Base-by-base conservation (phyloP, 805 yeast genomes). In the Kodamaea kaohsiungensis region DNA sequence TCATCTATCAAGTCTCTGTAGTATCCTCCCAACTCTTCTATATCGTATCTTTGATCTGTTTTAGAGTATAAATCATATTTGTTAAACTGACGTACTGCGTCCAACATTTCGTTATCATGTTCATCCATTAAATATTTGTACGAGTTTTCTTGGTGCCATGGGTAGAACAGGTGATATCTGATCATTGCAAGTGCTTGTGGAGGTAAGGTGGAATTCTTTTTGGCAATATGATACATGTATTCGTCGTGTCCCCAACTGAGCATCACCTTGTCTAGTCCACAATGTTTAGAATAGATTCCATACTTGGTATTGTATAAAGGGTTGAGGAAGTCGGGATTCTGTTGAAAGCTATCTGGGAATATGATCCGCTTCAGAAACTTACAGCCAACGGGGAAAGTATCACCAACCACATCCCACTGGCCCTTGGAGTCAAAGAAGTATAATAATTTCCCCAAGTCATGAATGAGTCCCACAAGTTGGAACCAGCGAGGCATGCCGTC, bases 391-490 rank as follows among this genome's bases (percentile, higher is more conserved):
- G 91, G 89, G 61, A 86, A 86, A 2, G 91, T 86, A 64, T 86
- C 91, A 5, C 91, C 91, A 17, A 86, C 91, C 30, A 86, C 91
- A 63, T 86, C 90, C 91, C 91, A 86, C 65, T 86, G 91, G 7
- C 91, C 91, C 60, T 82, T 77, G 12, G 89, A 85, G 60, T 85
- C 90, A 62, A 81, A 86, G 59, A 86, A 86, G 64, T 86, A 86
- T 15, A 86, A 71, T 15, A 86, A 73, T 61, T 86, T 86, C 0
- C 91, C 91, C 56, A 86, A 69, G 64, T 86, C 91, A 62, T 86
- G 91, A 42, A 86, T 84, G 33, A 86, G 68, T 1, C 91, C 91
- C 7, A 86, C 89, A 19, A 86, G 68, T 65, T 86, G 91, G 75
- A 86, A 86, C 91, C 91, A 86, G 33, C 89, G 68, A 0, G 91